A percentile compares a stretch with the other conserved stretches of the same genome.
phyloP scores from a whole-genome alignment of 768 basidiomycete genomes.

The Termitomyces sp. region DNA sequence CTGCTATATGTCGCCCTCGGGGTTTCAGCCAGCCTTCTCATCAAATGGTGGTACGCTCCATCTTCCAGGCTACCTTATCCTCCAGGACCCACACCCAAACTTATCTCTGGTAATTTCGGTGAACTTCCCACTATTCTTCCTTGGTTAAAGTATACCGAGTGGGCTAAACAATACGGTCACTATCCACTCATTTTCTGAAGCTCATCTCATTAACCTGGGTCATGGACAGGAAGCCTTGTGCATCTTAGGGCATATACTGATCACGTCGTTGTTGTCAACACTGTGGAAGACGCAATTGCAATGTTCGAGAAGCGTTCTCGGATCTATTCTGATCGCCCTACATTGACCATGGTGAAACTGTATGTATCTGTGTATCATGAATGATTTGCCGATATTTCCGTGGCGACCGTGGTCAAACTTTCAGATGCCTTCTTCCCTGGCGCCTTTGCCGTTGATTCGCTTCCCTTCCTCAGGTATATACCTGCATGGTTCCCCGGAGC shows the following conservation, averaged over 20 bases:
- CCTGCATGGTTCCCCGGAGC: no score
- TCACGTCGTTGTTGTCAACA: neutral
- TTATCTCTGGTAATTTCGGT: neutral
- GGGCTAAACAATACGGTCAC: slow-evolving; percentile 6
- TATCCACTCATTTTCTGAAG: neutral
- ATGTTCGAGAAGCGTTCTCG: slow-evolving; percentile 27
- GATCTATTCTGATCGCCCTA: slow-evolving; percentile 27
- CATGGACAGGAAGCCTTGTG: no score
- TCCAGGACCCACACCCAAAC: neutral
- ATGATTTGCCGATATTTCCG: slow-evolving; percentile 19
- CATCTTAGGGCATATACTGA: slow-evolving; percentile 1
- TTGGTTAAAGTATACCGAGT: slow-evolving; percentile 2
- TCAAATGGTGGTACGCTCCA: neutral
- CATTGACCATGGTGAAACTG: slow-evolving; percentile 20
- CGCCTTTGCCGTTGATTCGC: no score
- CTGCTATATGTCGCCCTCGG: neutral
- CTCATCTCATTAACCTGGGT: neutral
- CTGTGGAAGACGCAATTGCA: slow-evolving; percentile 10
- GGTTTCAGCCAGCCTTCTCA: neutral
- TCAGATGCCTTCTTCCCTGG: no score
- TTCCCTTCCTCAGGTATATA: no score
- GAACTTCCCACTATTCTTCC: neutral
- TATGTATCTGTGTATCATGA: slow-evolving; percentile 6
- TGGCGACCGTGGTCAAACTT: no score
- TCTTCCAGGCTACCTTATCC: neutral